Evolutionary conservation across 1,284 basidiomycete species (phyloP), one percentile per base, ranked within the genome.

Genomic region (Lentinus polychrous): DNA sequence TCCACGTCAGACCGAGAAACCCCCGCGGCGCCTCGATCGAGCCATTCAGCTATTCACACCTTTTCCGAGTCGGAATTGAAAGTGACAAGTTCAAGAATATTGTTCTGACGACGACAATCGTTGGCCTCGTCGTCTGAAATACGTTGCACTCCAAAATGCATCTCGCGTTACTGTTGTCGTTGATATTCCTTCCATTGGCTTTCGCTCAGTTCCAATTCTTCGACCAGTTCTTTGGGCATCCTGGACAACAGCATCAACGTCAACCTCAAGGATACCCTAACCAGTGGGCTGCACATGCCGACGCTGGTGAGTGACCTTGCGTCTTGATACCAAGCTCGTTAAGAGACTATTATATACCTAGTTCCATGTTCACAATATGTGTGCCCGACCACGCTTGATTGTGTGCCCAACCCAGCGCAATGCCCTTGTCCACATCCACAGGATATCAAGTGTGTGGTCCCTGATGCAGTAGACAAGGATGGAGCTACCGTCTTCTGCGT

Each of bases 121-220:
- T n/a, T n/a, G n/a, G n/a, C n/a, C n/a, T n/a, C n/a, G n/a, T 10
- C 27, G 27, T 27, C 27, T 27, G 27, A 27, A 27, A 27, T 5
- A 27, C 10, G 27, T 27, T 27, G 27, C 5, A 5, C 27, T 27
- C 27, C 10, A 10, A 10, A 10, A 20, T 40, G 32, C 20, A 48
- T 36, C 31, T 33, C 24, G 37, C 15, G 36, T 53, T 18, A n/a
- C n/a, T n/a, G n/a, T 41, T 57, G 6, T 37, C 52, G 24, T 54
- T 65, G 23, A 40, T 58, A 20, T 41, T 57, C 15, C 44, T 60
- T 18, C 50, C 55, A 7, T 24, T 59, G 10, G 69, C 63, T 14
- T 59, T 63, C 10, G 80, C 75, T 3, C 81, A 83, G 56, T 84
- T 84, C 58, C 62, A 65, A 36, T 83, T 83, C 65, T 85, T 84